Percentiles rank a stretch among this genome's conserved stretches.
Evolutionary conservation across 169 alveolate species (phyloP).

Genomic region (Eimeria nieschulzi): DNA sequence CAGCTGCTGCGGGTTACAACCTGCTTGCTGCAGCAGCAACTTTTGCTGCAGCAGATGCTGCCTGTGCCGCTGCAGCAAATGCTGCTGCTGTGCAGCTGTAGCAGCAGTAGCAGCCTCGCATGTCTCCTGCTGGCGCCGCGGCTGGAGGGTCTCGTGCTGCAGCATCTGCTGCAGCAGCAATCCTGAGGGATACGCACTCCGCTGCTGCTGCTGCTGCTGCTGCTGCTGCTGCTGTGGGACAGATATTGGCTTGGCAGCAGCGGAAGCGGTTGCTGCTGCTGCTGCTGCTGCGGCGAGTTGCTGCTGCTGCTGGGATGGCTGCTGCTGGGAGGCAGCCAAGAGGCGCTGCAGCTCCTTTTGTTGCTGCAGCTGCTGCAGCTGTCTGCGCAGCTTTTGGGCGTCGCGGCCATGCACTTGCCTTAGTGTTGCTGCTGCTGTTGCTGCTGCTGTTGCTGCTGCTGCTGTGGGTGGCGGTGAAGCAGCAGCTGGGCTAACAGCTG

Average conservation of each 20-base stretch:
- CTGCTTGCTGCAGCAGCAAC: constrained; percentile 58
- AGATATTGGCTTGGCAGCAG: constrained; percentile 24
- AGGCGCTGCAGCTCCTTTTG: constrained; percentile 46
- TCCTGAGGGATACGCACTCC: constrained; percentile 5
- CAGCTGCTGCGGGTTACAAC: constrained; percentile 58
- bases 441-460: constrained; percentile 43
- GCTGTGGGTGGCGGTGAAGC: constrained; percentile 7
- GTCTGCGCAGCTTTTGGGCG: constrained; percentile 41
- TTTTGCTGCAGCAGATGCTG: constrained; percentile 44
- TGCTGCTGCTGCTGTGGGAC: background rate
- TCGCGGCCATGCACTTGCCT: constrained; percentile 4
- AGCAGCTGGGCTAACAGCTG: background rate
- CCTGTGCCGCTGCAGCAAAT: constrained; percentile 25
- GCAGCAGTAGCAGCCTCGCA: background rate
- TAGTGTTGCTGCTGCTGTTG: constrained; percentile 25
- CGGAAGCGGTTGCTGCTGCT: constrained; percentile 27
- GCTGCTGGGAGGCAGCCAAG: constrained; percentile 35
- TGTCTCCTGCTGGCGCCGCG: constrained; percentile 52
- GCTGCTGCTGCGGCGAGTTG: constrained; percentile 15
- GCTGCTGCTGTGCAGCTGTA: constrained; percentile 30
- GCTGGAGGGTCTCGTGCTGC: constrained; percentile 35
- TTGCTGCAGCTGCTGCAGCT: constrained; percentile 55
- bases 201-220: constrained; percentile 24
- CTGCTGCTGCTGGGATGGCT: constrained; percentile 34
- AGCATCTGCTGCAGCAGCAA: constrained; percentile 42